Base-by-base conservation (phyloP, 192 early-diverging fungal genomes). In the Podila epicladia region DNA sequence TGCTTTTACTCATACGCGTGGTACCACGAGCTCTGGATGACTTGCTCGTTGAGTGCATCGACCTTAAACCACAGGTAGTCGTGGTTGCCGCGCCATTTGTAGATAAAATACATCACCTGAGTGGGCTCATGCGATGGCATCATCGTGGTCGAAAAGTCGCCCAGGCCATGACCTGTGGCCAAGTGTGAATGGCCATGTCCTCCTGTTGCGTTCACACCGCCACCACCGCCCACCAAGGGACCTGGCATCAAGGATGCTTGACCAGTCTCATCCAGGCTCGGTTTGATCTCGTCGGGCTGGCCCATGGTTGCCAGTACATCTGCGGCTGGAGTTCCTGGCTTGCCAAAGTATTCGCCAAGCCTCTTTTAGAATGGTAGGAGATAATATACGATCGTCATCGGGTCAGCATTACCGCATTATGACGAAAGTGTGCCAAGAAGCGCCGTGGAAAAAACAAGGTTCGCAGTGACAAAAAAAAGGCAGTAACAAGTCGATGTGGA, bases 271-370 rank as follows among this genome's bases (percentile, higher is more conserved):
- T 77, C 71, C 65, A 86, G 63, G 22, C 65, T 53, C n/a, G 74
- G 82, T 13, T 73, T 85, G 17, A 86, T 58, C 62, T 88, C 87
- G 60, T 88, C 87, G 29, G 87, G 87, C 19, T 86, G 69, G 15
- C 87, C 87, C 71, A 88, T 73, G 4, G 74, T 80, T 12, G 57
- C 37, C 49, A 86, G 58, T 31, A 88, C 77, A 20, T 83, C 64
- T 1, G 82, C 45, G 2, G 87, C 87, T 19, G 85, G 85, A 5
- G 83, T 86, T 49, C 74, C 74, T 5, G 82, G 82, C 19, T 73
- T 67, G 58, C 85, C 87, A 66, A 88, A 74, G 20, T 83, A 82
- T 49, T 86, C 83, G 26, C 74, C 85, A 31, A 88, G 62, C 58
- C 75, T 76, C 87, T 88, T 73, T 35, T n/a, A 45, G 2, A 49